Percentiles rank a stretch among this genome's conserved stretches.
These are phyloP conservation scores for Nannizzia gypsea DNA, from an alignment of 2,329 filamentous ascomycete genomes.

Conservation along the genomic window DNA sequence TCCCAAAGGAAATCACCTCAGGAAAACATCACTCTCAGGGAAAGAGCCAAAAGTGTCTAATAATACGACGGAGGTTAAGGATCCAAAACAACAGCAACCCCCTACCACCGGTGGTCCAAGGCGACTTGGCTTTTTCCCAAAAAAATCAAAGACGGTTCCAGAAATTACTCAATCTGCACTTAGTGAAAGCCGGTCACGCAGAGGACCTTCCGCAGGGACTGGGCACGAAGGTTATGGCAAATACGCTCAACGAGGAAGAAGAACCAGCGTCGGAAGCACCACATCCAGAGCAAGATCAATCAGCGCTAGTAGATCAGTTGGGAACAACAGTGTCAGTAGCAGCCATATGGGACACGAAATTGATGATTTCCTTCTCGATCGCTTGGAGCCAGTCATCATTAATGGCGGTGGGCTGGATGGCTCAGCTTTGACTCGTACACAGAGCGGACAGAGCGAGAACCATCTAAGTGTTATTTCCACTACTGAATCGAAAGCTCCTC, in stretches of 20 bases:
- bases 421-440: constrained; percentile 25
- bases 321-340: constrained; percentile 33
- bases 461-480: constrained; percentile 23
- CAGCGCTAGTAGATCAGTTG: constrained; percentile 29
- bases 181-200: constrained; percentile 35
- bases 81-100: constrained; percentile 20
- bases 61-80: constrained; percentile 20
- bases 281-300: constrained; percentile 31
- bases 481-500: background rate
- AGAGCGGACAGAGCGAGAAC: constrained; percentile 31
- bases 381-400: constrained; percentile 40
- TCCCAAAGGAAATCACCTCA: constrained; percentile 18
- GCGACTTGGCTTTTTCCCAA: constrained; percentile 68
- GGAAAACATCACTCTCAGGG: constrained; percentile 17
- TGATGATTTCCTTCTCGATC: constrained; percentile 38
- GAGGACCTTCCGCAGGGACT: constrained; percentile 81
- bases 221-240: constrained; percentile 61
- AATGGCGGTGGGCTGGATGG: constrained; percentile 33
- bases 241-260: constrained; percentile 36
- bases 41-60: constrained; percentile 7
- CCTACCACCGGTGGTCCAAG: constrained; percentile 27
- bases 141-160: constrained; percentile 54
- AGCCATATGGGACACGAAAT: constrained; percentile 31
- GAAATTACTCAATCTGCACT: constrained; percentile 42
- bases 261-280: constrained; percentile 31